A percentile compares a stretch with the other conserved stretches of the same genome.
Evolutionary conservation across 2,329 filamentous ascomycete species (phyloP).

Genomic region (Cordyceps pruinosa): DNA sequence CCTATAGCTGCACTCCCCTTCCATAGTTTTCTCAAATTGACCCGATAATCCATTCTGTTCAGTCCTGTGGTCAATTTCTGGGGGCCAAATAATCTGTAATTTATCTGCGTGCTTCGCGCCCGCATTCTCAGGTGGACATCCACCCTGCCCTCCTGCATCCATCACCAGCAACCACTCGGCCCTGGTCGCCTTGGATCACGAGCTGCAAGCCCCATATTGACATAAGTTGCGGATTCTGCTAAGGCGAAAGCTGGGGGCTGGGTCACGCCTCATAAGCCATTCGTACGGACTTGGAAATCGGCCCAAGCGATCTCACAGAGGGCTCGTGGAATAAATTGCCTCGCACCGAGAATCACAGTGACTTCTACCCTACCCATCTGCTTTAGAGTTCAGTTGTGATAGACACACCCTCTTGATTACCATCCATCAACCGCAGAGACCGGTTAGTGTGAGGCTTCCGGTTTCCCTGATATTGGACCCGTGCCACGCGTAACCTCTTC

Average conservation of each 20-base stretch:
- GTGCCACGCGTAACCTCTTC: neutral
- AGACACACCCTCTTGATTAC: neutral
- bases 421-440: neutral
- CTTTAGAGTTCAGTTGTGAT: neutral
- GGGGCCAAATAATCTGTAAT: conserved; percentile 1
- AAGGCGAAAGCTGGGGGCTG: neutral
- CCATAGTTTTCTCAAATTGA: neutral
- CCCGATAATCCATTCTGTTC: neutral
- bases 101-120: neutral
- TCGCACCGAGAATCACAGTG: neutral
- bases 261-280: neutral
- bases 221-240: neutral
- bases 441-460: neutral
- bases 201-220: neutral
- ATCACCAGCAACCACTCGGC: neutral
- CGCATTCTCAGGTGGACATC: conserved; percentile 1
- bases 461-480: neutral
- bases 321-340: neutral
- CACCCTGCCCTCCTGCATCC: neutral
- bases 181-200: neutral
- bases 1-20: neutral
- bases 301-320: neutral
- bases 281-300: neutral
- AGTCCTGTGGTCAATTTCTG: neutral
- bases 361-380: neutral